Conservation (phyloP, 2,329 filamentous ascomycete species). For the Trichoderma pleuroti region DNA sequence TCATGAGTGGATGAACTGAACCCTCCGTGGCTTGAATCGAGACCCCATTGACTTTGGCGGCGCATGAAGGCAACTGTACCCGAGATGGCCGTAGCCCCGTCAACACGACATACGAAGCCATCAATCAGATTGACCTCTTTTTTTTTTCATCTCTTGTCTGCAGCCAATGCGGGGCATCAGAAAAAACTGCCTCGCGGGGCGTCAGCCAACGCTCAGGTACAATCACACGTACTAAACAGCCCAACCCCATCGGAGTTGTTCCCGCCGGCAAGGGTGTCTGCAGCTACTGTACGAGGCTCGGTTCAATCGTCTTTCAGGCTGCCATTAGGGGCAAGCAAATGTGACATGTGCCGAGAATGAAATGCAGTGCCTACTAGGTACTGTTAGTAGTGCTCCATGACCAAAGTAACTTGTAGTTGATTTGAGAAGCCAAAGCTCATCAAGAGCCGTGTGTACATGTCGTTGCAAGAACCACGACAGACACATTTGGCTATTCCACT, state of each 20-base stretch:
- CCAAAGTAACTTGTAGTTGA: neutral
- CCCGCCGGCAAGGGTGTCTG: neutral
- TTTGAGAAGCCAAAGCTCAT: neutral
- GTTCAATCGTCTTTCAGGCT: neutral
- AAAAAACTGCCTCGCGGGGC: slow-evolving; percentile 9
- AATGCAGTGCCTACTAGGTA: neutral
- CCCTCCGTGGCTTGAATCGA: neutral
- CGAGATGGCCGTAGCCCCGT: neutral
- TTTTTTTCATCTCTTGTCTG: neutral
- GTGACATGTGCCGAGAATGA: neutral
- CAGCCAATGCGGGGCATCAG: neutral
- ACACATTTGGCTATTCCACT: neutral
- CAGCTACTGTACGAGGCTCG: neutral
- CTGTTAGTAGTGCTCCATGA: too few species aligned
- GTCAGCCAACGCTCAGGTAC: neutral
- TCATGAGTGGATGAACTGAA: neutral
- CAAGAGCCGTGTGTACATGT: neutral
- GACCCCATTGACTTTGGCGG: neutral
- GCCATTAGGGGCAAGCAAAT: neutral
- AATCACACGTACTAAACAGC: neutral
- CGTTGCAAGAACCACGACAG: neutral
- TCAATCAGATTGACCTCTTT: neutral
- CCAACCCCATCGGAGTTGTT: neutral
- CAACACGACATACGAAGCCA: neutral
- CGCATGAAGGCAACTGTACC: neutral